phyloP scores from a whole-genome alignment of 2,329 filamentous ascomycete genomes.

The Fusarium longipes region DNA sequence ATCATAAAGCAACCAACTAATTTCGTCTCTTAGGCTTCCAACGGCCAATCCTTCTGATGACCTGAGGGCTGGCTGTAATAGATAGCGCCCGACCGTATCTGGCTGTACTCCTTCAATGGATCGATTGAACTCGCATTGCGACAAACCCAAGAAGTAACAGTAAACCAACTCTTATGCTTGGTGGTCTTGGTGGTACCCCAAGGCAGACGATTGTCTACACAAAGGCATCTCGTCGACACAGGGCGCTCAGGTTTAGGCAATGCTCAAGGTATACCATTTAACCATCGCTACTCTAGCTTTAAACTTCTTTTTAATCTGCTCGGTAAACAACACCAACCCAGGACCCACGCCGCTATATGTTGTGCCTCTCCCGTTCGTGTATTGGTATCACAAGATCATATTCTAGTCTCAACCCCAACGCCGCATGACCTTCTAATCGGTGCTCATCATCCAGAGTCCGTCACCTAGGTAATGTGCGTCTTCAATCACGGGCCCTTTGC shows the following conservation, averaged over 20 bases:
- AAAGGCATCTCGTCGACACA: not conserved
- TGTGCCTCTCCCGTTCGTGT: slow-evolving; percentile 10
- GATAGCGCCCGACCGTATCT: not conserved
- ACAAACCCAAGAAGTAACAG: too few species aligned
- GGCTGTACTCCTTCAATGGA: not conserved
- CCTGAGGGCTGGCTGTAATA: too few species aligned
- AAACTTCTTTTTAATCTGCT: not conserved
- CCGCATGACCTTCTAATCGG: slow-evolving; percentile 54
- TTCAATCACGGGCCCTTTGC: slow-evolving; percentile 94
- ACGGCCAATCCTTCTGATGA: too few species aligned
- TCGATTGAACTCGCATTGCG: not conserved
- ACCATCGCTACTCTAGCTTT: not conserved
- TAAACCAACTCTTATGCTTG: too few species aligned
- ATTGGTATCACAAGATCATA: slow-evolving; percentile 39
- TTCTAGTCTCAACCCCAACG: not conserved
- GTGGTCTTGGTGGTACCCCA: too few species aligned
- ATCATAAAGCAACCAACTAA: too few species aligned
- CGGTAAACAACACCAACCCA: not conserved
- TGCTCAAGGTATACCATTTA: not conserved
- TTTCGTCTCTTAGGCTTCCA: too few species aligned
- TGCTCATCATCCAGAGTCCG: slow-evolving; percentile 82
- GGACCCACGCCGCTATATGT: not conserved
- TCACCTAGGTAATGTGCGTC: slow-evolving; percentile 94
- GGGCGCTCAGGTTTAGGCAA: not conserved
- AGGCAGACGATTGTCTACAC: not conserved